Evolutionary conservation across 2,329 filamentous ascomycete genomes (phyloP).

Genomic region (Tolypocladium ovalisporum): DNA sequence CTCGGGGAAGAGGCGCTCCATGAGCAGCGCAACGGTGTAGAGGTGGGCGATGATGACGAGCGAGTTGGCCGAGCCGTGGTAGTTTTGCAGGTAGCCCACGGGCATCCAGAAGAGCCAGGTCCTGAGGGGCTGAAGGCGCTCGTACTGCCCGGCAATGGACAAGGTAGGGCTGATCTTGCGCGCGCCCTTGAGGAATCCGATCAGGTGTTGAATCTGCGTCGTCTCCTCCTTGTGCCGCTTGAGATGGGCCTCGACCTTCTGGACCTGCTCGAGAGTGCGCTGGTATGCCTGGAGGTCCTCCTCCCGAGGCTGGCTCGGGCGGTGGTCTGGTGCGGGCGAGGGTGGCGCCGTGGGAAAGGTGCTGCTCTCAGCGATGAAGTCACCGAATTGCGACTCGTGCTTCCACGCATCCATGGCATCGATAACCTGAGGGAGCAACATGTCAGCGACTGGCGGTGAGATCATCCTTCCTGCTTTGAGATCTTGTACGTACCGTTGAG

Average conservation of each 20-base stretch:
- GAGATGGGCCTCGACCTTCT: constrained; percentile 56
- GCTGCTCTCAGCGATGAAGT: constrained; percentile 72
- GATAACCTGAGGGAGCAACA: constrained; percentile 50
- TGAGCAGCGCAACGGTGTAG: constrained; percentile 75
- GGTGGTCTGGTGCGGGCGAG: constrained; percentile 50
- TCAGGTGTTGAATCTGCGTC: constrained; percentile 57
- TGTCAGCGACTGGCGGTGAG: neutral
- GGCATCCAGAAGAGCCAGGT: constrained; percentile 97
- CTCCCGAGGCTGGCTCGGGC: constrained; percentile 51
- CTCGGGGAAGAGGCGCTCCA: constrained; percentile 87
- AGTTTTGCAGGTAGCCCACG: constrained; percentile 68
- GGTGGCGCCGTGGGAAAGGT: constrained; percentile 57
- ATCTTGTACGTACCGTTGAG: constrained; percentile 55
- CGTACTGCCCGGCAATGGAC: constrained; percentile 75
- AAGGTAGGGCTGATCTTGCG: constrained; percentile 59
- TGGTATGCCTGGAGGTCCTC: constrained; percentile 62
- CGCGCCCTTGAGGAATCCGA: constrained; percentile 61
- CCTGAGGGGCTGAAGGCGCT: constrained; percentile 75
- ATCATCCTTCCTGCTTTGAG: neutral
- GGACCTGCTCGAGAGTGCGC: constrained; percentile 54
- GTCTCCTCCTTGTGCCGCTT: constrained; percentile 60
- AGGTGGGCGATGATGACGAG: constrained; percentile 82
- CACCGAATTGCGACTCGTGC: constrained; percentile 75
- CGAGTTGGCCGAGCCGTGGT: constrained; percentile 63
- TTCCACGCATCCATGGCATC: constrained; percentile 88